Conservation (phyloP, 768 basidiomycete genomes). For the Trametes cingulata region DNA sequence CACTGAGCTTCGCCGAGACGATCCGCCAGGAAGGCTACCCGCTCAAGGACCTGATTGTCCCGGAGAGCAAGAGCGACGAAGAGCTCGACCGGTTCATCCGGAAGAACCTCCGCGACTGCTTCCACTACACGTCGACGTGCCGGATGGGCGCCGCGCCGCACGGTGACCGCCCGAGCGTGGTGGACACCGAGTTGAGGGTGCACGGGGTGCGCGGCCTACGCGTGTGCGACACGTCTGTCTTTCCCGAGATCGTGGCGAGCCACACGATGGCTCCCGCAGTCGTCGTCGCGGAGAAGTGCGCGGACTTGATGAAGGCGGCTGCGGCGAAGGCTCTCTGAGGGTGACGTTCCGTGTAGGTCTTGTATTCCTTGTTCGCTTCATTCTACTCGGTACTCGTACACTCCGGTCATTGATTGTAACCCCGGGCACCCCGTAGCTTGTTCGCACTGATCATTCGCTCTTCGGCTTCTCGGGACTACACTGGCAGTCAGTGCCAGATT, state of each 20-base stretch:
- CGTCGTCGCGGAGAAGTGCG: slow-evolving; percentile 41
- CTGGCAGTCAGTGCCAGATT: no score
- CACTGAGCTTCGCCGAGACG: slow-evolving; percentile 21
- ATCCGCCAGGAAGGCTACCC: slow-evolving; percentile 15
- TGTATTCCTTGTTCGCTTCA: no score
- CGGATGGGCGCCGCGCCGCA: slow-evolving; percentile 35
- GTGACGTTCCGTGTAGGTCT: no score
- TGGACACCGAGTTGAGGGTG: slow-evolving; percentile 43
- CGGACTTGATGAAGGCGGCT: slow-evolving; percentile 32
- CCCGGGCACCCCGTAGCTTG: no score
- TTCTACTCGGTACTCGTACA: no score
- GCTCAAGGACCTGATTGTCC: slow-evolving; percentile 10
- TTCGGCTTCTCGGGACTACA: no score
- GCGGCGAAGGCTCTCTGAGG: no score
- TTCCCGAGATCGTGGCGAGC: slow-evolving; percentile 32
- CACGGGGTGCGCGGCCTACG: slow-evolving; percentile 46
- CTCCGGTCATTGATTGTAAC: no score
- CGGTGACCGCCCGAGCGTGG: slow-evolving; percentile 37
- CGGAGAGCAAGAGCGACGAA: slow-evolving; percentile 15
- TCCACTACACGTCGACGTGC: slow-evolving; percentile 38
- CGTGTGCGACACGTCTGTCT: slow-evolving; percentile 28
- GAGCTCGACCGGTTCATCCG: slow-evolving; percentile 23
- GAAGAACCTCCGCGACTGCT: slow-evolving; percentile 11
- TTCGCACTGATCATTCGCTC: no score
- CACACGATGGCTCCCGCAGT: slow-evolving; percentile 39